Conservation (phyloP, 352 stramenopile genomes). For the Globisporangium cylindrosporum region DNA sequence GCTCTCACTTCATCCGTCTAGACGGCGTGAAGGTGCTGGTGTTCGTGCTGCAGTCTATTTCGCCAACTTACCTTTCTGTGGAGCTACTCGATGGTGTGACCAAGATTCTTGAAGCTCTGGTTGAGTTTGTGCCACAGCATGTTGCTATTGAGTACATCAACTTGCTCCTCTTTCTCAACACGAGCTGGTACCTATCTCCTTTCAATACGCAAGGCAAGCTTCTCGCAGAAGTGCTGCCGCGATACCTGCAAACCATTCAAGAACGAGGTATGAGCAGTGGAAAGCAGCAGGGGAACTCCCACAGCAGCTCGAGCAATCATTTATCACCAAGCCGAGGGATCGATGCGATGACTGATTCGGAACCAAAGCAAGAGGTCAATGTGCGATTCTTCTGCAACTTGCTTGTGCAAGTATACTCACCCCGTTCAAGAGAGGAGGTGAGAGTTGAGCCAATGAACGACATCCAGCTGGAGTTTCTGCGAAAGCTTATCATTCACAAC, state of each 20-base stretch:
- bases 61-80: conserved; percentile 65
- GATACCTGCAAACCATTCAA: conserved; percentile 57
- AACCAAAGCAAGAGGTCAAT: conserved; percentile 40
- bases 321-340: conserved; percentile 16
- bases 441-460: conserved; percentile 35
- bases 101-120: conserved; percentile 56
- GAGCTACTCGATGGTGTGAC: conserved; percentile 57
- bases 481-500: conserved; percentile 58
- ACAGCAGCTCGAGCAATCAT: conserved; percentile 14
- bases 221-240: conserved; percentile 52
- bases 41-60: conserved; percentile 72
- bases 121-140: conserved; percentile 33
- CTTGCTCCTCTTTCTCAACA: conserved; percentile 72
- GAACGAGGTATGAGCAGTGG: conserved; percentile 14
- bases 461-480: conserved; percentile 33
- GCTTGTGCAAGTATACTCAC: conserved; percentile 63
- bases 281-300: neutral
- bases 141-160: conserved; percentile 49
- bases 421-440: conserved; percentile 16
- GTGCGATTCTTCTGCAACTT: conserved; percentile 78
- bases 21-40: conserved; percentile 73
- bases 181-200: conserved; percentile 74
- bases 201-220: conserved; percentile 77
- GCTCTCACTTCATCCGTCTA: conserved; percentile 69
- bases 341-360: conserved; percentile 20